Base-by-base conservation (phyloP, 306 rosid species). In the Fragaria ananassa region DNA sequence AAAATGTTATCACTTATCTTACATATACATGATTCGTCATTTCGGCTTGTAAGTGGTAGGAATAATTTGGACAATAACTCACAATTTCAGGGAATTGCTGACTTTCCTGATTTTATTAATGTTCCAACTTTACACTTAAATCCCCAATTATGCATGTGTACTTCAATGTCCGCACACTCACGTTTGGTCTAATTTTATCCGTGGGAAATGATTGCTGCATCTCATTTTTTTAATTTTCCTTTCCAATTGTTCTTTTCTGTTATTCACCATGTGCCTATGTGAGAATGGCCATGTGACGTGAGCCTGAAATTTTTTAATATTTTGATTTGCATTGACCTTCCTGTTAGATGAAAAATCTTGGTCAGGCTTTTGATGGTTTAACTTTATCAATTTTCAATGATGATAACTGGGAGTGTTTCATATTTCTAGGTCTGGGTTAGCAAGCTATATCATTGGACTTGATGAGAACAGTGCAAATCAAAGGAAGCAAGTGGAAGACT, bases 361-460 rank as follows among this genome's bases (percentile, higher is more conserved):
- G 6, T 56, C 51, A 21, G 37, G 66, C 15, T 37, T 9, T 12
- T 37, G 51, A 2, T 23, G 34, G 31, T 78, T 12, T 67, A 18
- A 71, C 41, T 78, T 12, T 60, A 17, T 74, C 51, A 70, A 44
- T 70, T 60, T 34, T 18, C 56, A 63, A 12, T 34, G 12, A 46
- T 57, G 53, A 51, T 82, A 74, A 80, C 64, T 63, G 64, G 13
- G 57, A 74, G 39, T 66, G 65, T 53, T 74, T 76, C 78, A 66
- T 77, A 14, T 71, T 78, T 83, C 67, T 93, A 94, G 98, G 98
- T 91, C 91, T 76, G 80, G 93, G 82, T 86, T 91, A 75, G 95
- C 95, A 7, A 86, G 94, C 88, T 94, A 86, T 83, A 85, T 91
- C 81, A 93, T 94, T 86, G 91, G 89, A 76, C 85, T 90, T 81